These are phyloP conservation scores for Cercospora berteroae DNA, from an alignment of 2,329 filamentous ascomycete species.

Conservation along the genomic window DNA sequence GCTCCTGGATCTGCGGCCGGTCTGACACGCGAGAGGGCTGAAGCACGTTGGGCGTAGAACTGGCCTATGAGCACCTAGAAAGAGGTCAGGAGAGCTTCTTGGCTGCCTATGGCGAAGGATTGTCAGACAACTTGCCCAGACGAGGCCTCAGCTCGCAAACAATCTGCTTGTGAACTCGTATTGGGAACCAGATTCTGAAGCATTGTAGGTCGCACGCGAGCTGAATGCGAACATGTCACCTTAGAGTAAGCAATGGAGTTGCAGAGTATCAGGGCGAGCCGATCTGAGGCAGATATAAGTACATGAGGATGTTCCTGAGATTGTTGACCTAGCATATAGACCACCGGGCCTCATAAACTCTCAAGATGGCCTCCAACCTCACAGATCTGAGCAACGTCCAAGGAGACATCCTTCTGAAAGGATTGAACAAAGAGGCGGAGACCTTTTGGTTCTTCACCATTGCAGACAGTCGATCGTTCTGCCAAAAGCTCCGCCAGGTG, in stretches of 20 bases:
- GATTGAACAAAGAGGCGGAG: slow-evolving; percentile 30
- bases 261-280: neutral
- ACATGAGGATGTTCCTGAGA: neutral
- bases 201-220: neutral
- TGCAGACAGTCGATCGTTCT: slow-evolving; percentile 24
- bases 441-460: slow-evolving; percentile 35
- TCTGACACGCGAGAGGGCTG: neutral
- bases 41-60: neutral
- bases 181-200: neutral
- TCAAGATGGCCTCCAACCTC: slow-evolving; percentile 16
- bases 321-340: neutral
- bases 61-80: neutral
- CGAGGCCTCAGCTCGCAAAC: neutral
- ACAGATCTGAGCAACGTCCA: slow-evolving; percentile 29
- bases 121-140: neutral
- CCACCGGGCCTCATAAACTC: neutral
- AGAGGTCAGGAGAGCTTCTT: neutral
- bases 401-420: slow-evolving; percentile 33
- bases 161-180: neutral
- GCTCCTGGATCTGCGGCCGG: neutral
- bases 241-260: neutral
- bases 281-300: neutral
- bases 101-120: neutral
- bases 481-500: slow-evolving; percentile 22
- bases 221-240: neutral